Evolutionary conservation across 352 stramenopile genomes (phyloP), one percentile per base, ranked within the genome.

Genomic region (Phytophthora syringae): DNA sequence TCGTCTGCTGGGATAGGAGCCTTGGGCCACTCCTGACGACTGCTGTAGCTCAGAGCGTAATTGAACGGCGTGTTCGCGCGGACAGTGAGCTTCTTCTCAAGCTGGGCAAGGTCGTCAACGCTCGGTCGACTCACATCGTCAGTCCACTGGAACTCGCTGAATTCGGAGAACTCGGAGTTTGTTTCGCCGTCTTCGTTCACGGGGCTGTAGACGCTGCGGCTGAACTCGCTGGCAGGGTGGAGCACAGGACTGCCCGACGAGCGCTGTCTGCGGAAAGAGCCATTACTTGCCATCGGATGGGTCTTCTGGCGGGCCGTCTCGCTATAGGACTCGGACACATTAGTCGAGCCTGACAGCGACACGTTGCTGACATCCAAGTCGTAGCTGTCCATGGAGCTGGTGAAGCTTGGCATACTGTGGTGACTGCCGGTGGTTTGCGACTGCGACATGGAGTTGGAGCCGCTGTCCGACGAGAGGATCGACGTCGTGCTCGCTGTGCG

Each of bases 21-120:
- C 64, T 92, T 90, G 3, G 87, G 87, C 87, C 87, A 95, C 5
- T 92, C 84, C 53, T 95, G 85, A 15, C 85, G 84, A 32, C 72
- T 89, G 57, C 78, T 89, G 70, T 95, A 95, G 67, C 65, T 93
- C 5, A 95, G 73, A 18, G 85, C 87, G 59, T 95, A 95, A 47
- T 76, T 76, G 76, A 93, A 95, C 42, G 80, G 61, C 12, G 86
- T 92, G 59, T 95, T 95, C 43, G 90, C 70, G 10, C 59, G 76
- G 30, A 94, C 74, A 3, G 86, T 91, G 22, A 85, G 77, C 15
- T 81, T 70, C 28, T 85, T 82, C 55, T 91, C 84, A 36, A 90
- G 67, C 45, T 75, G 70, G 0, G 72, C 79, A 36, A 90, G 74
- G 42, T 92, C 79, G 7, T 81, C 76, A 2, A 83, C 67, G 1